Conservation (phyloP, 192 early-diverging fungal genomes). For the Coemansia sp. region DNA sequence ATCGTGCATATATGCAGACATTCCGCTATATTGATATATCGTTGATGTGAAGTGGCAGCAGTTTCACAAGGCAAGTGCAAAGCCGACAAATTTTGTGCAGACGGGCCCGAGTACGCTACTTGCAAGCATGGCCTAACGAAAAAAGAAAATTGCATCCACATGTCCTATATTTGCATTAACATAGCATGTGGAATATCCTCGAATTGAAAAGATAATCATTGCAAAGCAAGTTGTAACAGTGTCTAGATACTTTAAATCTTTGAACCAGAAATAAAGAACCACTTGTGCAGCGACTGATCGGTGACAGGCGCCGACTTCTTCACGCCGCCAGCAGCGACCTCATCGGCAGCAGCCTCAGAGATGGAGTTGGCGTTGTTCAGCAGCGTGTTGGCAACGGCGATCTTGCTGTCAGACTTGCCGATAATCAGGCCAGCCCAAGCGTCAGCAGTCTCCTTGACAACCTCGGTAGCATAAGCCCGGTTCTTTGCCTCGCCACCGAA, state of each 20-base stretch:
- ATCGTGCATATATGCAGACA: neutral
- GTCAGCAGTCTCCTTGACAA: conserved; percentile 91
- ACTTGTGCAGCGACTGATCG: conserved; percentile 82
- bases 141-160: neutral
- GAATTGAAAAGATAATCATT: no score
- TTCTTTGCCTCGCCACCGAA: conserved; percentile 89
- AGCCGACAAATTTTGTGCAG: neutral
- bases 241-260: conserved; percentile 50
- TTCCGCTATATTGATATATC: neutral
- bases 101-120: neutral
- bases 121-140: neutral
- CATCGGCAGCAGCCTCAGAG: conserved; percentile 56
- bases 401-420: conserved; percentile 73
- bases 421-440: conserved; percentile 87
- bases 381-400: conserved; percentile 68
- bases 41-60: neutral
- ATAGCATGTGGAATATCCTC: neutral
- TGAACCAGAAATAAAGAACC: conserved; percentile 94
- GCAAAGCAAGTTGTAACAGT: neutral
- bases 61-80: neutral
- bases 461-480: conserved; percentile 81
- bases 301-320: conserved; percentile 24
- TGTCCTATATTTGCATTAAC: neutral
- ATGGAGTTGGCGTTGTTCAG: conserved; percentile 75
- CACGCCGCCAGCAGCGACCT: conserved; percentile 60